Evolutionary conservation across 2,329 filamentous ascomycete species (phyloP).

Genomic region (Penicillium sp.): DNA sequence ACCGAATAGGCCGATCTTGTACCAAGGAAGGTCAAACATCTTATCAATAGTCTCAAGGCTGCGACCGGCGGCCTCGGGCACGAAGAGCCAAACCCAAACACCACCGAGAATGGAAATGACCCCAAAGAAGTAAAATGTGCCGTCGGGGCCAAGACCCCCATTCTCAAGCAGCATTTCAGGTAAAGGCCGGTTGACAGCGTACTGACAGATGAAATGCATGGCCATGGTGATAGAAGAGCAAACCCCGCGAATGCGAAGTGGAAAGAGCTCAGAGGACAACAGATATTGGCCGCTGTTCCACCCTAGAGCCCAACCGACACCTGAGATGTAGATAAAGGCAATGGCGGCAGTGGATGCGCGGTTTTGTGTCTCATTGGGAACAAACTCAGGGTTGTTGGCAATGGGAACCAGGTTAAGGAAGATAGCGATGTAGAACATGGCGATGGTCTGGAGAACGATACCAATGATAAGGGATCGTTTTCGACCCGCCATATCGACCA

Average conservation of each 20-base stretch:
- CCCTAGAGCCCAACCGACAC: constrained; percentile 65
- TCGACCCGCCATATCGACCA: constrained; percentile 72
- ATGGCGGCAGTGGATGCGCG: constrained; percentile 63
- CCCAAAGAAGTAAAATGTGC: constrained; percentile 73
- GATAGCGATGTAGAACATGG: constrained; percentile 60
- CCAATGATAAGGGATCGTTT: constrained; percentile 63
- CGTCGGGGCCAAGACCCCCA: constrained; percentile 50
- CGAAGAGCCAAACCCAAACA: constrained; percentile 67
- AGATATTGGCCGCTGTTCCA: constrained; percentile 76
- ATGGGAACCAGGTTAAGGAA: constrained; percentile 64
- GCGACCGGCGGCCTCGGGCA: constrained; percentile 67
- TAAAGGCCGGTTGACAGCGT: constrained; percentile 70
- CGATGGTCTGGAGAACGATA: constrained; percentile 57
- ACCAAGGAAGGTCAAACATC: constrained; percentile 70
- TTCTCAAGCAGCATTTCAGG: constrained; percentile 66
- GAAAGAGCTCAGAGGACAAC: constrained; percentile 72
- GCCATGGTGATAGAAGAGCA: constrained; percentile 71
- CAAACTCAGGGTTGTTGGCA: constrained; percentile 46
- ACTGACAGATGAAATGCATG: constrained; percentile 73
- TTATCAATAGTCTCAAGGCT: constrained; percentile 60
- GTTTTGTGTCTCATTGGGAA: constrained; percentile 49
- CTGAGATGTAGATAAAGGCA: constrained; percentile 67
- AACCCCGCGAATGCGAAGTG: constrained; percentile 67
- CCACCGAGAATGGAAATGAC: constrained; percentile 66
- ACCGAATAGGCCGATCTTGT: constrained; percentile 59